These are phyloP conservation scores for Amanita rubescens DNA, from an alignment of 768 basidiomycete species.

Conservation along the genomic window DNA sequence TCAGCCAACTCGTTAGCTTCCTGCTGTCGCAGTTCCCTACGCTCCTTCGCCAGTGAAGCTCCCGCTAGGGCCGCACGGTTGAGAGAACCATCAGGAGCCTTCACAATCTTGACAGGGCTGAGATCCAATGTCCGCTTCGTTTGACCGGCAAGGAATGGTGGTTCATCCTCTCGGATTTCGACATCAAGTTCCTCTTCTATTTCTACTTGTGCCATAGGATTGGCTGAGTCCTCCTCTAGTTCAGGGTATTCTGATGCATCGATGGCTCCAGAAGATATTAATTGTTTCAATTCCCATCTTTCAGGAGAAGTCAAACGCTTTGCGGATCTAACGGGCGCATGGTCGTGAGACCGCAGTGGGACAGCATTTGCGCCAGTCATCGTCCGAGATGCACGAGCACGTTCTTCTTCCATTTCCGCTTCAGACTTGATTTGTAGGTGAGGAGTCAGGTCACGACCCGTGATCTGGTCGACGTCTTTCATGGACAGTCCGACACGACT, in stretches of 20 bases:
- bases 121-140: constrained; percentile 93
- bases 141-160: constrained; percentile 92
- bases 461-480: constrained; percentile 93
- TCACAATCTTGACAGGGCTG: constrained; percentile 96
- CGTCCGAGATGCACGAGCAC: constrained; percentile 49
- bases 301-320: constrained; percentile 93
- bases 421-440: constrained; percentile 93
- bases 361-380: constrained; percentile 84
- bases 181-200: constrained; percentile 97
- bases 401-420: constrained; percentile 86
- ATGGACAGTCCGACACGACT: constrained; percentile 82
- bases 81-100: constrained; percentile 95
- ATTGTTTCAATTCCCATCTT: constrained; percentile 98
- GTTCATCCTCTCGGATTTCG: constrained; percentile 95
- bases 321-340: constrained; percentile 62
- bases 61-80: constrained; percentile 94
- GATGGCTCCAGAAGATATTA: constrained; percentile 91
- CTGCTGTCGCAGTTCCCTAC: constrained; percentile 89
- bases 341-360: constrained; percentile 54
- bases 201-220: constrained; percentile 72
- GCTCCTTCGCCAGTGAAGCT: constrained; percentile 89
- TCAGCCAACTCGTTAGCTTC: constrained; percentile 93
- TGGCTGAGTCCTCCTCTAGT: constrained; percentile 77
- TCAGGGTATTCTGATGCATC: constrained; percentile 93
- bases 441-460: constrained; percentile 88